Base-by-base conservation (phyloP, 2,329 filamentous ascomycete genomes). In the Colletotrichum noveboracense region DNA sequence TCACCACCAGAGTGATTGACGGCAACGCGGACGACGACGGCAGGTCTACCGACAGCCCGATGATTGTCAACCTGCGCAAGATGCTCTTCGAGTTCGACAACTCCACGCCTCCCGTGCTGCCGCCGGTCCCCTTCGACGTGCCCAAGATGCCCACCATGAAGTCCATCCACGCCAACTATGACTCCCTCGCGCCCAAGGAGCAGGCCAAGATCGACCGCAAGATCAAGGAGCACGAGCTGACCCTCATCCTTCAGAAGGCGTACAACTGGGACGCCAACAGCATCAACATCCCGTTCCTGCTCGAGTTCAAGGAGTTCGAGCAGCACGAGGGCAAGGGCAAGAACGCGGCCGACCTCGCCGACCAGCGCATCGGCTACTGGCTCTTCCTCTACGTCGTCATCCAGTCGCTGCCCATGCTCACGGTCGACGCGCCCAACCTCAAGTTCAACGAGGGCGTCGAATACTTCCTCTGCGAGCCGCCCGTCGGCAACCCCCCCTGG, bases 11-110 rank as follows among this genome's bases (percentile, higher is more conserved):
- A 74, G 93, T 93, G 3, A 92, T 93, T 32, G 94, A 96, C 80
- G 89, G 89, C 2, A 87, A 89, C 2, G 90, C 90, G 24, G 86
- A 90, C 18, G 85, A 86, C 10, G 86, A 87, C 13, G 83, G 26
- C 36, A 75, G 64, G 43, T 84, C 87, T 14, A 85, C 87, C 62
- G 87, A 89, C 26, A 91, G 94, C 76, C 90, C 93, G 28, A 89
- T 91, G 13, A 88, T 92, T 30, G 90, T 93, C 52, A 95, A 94
- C 3, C 87, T 98, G 61, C 92, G 96, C 70, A 93, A 93, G 77
- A 91, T 98, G 14, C 89, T 98, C 77, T 93, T 91, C 78, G 96
- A 98, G 84, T 98, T 96, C 81, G 97, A 99, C 82, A 92, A 94
- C 75, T 96, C 94, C 10, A 95, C 93, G 16, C 95, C 96, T 2